These are phyloP conservation scores for Rhexocercosporidium sp. DNA, from an alignment of 2,329 filamentous ascomycete species.

Conservation along the genomic window DNA sequence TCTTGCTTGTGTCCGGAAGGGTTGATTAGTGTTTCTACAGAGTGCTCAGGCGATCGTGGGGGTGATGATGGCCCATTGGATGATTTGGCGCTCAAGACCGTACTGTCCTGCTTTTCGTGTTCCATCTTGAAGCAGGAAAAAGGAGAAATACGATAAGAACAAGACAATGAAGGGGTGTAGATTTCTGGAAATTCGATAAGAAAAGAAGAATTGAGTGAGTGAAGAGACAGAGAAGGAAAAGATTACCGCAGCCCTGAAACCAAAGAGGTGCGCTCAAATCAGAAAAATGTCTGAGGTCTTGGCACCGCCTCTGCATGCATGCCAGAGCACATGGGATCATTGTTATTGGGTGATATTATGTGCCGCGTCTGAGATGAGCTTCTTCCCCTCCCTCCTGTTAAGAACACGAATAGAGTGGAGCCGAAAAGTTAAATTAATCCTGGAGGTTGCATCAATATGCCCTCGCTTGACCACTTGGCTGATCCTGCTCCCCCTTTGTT, in stretches of 20 bases:
- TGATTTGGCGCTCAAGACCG: background rate
- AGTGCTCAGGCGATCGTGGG: slow-evolving; percentile 1
- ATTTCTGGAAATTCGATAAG: background rate
- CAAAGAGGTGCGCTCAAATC: slow-evolving; percentile 3
- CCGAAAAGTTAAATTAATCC: background rate
- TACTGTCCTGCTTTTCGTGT: slow-evolving; percentile 7
- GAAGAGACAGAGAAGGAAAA: background rate
- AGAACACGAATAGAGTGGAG: background rate
- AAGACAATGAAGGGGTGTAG: background rate
- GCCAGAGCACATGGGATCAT: background rate
- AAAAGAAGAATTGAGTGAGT: background rate
- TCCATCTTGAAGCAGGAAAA: background rate
- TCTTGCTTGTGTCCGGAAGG: slow-evolving; percentile 56
- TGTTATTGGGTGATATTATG: background rate
- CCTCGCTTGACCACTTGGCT: background rate
- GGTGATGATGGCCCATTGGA: background rate
- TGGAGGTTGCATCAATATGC: background rate
- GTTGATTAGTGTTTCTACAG: slow-evolving; percentile 44
- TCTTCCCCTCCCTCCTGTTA: background rate
- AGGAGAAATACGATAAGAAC: background rate
- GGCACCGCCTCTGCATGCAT: slow-evolving; percentile 1
- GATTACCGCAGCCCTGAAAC: background rate
- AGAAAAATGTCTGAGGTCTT: background rate
- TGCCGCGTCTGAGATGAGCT: background rate
- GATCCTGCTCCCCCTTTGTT: background rate